Base-by-base conservation (phyloP, 2,329 filamentous ascomycete species). In the Phoma sp. region DNA sequence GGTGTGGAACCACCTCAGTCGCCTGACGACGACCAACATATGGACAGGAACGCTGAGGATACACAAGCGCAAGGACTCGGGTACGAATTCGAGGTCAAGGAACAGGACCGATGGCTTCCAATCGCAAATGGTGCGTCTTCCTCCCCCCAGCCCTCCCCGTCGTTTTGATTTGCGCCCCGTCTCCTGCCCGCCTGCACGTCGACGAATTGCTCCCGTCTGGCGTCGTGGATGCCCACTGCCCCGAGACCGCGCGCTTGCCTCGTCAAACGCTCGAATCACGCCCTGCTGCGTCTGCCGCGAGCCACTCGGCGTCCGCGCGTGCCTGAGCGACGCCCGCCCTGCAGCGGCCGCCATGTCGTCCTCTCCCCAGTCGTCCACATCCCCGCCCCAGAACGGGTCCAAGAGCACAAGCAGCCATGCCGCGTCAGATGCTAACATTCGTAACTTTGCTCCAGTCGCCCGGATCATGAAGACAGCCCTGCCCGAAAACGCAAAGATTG, bases 401-500 rank as follows among this genome's bases (percentile, higher is more conserved):
- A 70, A 68, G 58, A 55, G 39, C 62, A 34, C 64, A 54, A 68
- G 53, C 62, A 69, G 68, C 66, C 67, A 62, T 68, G 61, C 66
- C 67, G 75, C 83, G 56, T 85, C 87, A 68, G 90, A 95, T 86
- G 90, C 92, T 96, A 93, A 96, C 83, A 95, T 95, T 81, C 87
- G 89, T 72, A 95, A 95, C 80, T 92, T 91, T 86, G 89, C 87
- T 78, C 87, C 89, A 99, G 95, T 99, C 71, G 95, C 95, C 64
- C 90, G 95, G 52, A 98, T 99, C 77, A 99, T 99, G 95, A 99
- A 99, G 78, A 90, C 92, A 68, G 95, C 95, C 6, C 83, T 99
- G 42, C 95, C 95, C 45, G 95, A 99, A 64, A 99, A 99, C 73
- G 95, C 95, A 65, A 99, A 99, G 80, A 99, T 99, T 58, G 93